phyloP scores from a whole-genome alignment of 345 rosid genomes.

The Citrus medica region DNA sequence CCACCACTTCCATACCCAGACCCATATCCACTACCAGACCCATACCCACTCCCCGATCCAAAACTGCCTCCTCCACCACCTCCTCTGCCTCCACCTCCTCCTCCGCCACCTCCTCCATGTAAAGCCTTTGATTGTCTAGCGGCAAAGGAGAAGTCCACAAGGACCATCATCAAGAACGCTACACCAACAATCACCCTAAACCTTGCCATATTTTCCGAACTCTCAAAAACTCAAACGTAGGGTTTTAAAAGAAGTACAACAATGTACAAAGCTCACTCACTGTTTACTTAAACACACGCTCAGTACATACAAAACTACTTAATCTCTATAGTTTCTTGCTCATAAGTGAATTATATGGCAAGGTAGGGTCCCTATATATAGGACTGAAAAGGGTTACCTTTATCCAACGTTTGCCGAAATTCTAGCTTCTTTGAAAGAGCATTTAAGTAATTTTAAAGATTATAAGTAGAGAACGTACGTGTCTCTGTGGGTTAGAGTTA shows the following conservation, averaged over 20 bases:
- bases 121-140: slow-evolving; percentile 28
- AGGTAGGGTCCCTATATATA: slow-evolving; percentile 15
- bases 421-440: slow-evolving; percentile 13
- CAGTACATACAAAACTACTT: not conserved
- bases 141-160: slow-evolving; percentile 42
- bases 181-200: slow-evolving; percentile 26
- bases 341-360: not conserved
- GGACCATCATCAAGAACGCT: slow-evolving; percentile 39
- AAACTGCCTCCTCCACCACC: not conserved
- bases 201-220: slow-evolving; percentile 22
- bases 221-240: not conserved
- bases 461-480: not conserved
- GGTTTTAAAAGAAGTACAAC: not conserved
- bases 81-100: slow-evolving; percentile 10
- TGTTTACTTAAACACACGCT: not conserved
- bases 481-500: slow-evolving; percentile 7
- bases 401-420: not conserved
- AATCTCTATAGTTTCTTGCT: not conserved
- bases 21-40: slow-evolving; percentile 24
- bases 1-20: slow-evolving; percentile 24
- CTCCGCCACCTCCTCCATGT: slow-evolving; percentile 13
- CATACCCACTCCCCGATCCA: slow-evolving; percentile 21
- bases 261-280: not conserved
- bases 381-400: not conserved
- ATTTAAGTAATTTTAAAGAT: not conserved